Evolutionary conservation across 2,329 filamentous ascomycete species (phyloP).

Genomic region (Ciborinia camelliae): DNA sequence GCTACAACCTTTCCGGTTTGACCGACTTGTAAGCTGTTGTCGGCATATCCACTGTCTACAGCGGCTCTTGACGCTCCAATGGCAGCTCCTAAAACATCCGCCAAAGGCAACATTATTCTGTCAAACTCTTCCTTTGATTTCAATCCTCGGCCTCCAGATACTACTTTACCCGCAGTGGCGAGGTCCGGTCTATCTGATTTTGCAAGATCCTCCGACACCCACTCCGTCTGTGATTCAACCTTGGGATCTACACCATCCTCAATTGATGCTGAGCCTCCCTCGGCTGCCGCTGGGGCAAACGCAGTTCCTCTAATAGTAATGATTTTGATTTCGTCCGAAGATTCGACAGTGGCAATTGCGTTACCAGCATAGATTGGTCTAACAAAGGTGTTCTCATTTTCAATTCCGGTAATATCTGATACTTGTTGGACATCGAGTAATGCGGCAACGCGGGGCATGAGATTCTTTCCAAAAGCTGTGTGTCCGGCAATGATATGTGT

Average conservation of each 20-base stretch:
- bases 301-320: slow-evolving; percentile 92
- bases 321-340: slow-evolving; percentile 77
- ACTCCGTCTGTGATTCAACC: slow-evolving; percentile 68
- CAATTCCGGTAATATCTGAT: slow-evolving; percentile 83
- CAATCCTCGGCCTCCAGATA: slow-evolving; percentile 88
- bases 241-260: slow-evolving; percentile 85
- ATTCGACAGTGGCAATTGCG: slow-evolving; percentile 93
- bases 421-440: slow-evolving; percentile 90
- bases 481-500: slow-evolving; percentile 89
- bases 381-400: slow-evolving; percentile 90
- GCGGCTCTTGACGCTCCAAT: slow-evolving; percentile 93
- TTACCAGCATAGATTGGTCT: slow-evolving; percentile 98
- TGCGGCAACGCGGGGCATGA: slow-evolving; percentile 87
- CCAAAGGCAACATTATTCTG: slow-evolving; percentile 83
- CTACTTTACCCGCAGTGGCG: slow-evolving; percentile 81
- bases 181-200: slow-evolving; percentile 94
- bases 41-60: slow-evolving; percentile 94
- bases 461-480: slow-evolving; percentile 93
- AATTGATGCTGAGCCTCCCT: slow-evolving; percentile 70
- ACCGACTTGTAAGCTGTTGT: slow-evolving; percentile 96
- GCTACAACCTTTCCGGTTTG: slow-evolving; percentile 99
- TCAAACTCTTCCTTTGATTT: slow-evolving; percentile 99
- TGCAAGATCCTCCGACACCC: slow-evolving; percentile 89
- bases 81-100: slow-evolving; percentile 89
- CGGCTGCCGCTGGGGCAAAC: slow-evolving; percentile 71